A percentile compares a stretch with the other conserved stretches of the same genome.
These are phyloP conservation scores for Hericium alpestre DNA, from an alignment of 768 basidiomycete genomes.

Conservation along the genomic window DNA sequence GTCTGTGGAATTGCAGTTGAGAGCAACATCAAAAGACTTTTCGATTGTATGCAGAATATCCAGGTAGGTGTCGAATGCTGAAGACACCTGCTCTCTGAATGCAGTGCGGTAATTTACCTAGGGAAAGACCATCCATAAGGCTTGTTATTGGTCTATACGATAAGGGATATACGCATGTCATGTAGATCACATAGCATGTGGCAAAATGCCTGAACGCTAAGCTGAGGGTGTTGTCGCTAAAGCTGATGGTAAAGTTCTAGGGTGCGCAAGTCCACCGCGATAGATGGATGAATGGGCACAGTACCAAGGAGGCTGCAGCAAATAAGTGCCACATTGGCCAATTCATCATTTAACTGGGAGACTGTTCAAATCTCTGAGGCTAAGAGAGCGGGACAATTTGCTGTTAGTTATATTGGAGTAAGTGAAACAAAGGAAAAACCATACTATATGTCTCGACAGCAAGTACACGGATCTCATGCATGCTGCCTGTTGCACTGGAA, in stretches of 20 bases:
- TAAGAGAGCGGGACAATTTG: too few relatives aligned
- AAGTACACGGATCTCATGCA: too few relatives aligned
- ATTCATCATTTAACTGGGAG: neutral
- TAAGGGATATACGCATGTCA: too few relatives aligned
- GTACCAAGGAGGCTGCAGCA: neutral
- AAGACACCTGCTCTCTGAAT: neutral
- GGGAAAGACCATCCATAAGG: too few relatives aligned
- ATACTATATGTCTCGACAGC: neutral
- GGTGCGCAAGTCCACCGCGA: neutral
- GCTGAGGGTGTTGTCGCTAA: neutral
- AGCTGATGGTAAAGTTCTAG: neutral
- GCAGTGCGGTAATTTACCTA: neutral
- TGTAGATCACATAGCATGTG: neutral
- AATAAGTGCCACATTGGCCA: neutral
- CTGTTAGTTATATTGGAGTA: too few relatives aligned
- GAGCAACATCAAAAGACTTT: neutral
- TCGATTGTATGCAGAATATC: neutral
- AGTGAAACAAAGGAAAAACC: too few relatives aligned
- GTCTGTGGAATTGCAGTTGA: neutral
- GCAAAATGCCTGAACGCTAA: neutral
- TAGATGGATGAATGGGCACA: neutral
- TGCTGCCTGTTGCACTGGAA: too few relatives aligned
- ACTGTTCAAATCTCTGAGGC: too few relatives aligned
- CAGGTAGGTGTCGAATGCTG: neutral
- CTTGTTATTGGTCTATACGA: too few relatives aligned